Evolutionary conservation across 2,329 filamentous ascomycete species (phyloP).

Genomic region (Diaporthe sp.): DNA sequence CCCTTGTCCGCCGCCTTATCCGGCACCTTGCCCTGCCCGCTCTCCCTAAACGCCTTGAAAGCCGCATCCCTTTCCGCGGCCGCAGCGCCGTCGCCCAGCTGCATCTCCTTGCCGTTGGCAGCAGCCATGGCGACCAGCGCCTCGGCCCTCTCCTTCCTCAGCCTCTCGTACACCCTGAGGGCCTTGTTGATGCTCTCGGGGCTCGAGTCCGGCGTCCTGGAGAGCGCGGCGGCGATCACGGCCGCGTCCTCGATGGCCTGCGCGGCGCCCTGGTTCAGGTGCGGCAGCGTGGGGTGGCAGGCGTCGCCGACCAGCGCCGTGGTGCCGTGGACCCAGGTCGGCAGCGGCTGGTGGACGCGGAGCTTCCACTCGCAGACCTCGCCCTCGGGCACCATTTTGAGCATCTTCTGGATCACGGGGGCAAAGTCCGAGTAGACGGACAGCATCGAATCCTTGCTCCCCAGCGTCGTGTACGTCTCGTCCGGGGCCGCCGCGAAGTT

Average conservation of each 20-base stretch:
- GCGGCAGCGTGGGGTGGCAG: constrained; percentile 74
- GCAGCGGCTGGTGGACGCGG: constrained; percentile 71
- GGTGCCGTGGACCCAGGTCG: constrained; percentile 70
- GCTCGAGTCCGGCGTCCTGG: constrained; percentile 50
- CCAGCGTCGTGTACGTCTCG: constrained; percentile 74
- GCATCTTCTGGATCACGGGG: constrained; percentile 70
- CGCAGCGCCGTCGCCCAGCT: constrained; percentile 59
- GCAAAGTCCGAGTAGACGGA: constrained; percentile 72
- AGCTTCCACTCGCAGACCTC: constrained; percentile 78
- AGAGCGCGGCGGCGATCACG: constrained; percentile 57
- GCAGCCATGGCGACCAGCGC: constrained; percentile 65
- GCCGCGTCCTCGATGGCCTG: constrained; percentile 76
- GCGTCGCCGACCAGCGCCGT: constrained; percentile 70
- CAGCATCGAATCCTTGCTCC: constrained; percentile 72
- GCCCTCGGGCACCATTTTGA: constrained; percentile 72
- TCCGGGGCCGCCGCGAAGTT: constrained; percentile 64
- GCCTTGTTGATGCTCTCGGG: constrained; percentile 58
- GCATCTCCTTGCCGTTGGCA: constrained; percentile 58
- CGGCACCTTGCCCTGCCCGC: constrained; percentile 56
- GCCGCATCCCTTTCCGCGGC: constrained; percentile 60
- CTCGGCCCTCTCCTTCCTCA: constrained; percentile 64
- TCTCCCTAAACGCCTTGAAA: constrained; percentile 58
- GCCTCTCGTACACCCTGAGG: constrained; percentile 63
- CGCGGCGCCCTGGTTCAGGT: constrained; percentile 74
- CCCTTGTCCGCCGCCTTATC: constrained; percentile 65